These are phyloP conservation scores for sunflower (Helianthus annuus) DNA, from an alignment of 129 eudicot species.

Conservation along the genomic window DNA sequence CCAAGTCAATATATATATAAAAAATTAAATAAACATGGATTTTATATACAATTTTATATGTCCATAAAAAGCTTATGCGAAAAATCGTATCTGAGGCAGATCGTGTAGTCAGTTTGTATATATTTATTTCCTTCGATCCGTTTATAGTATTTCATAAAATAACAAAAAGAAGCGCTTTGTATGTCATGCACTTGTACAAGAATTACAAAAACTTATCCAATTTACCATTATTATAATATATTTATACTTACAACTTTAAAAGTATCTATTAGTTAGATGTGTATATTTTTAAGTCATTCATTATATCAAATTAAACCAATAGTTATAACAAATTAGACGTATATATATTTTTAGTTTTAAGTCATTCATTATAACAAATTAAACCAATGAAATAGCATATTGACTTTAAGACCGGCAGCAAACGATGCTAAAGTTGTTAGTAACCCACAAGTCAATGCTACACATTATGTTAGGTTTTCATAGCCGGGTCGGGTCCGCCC, in stretches of 20 bases:
- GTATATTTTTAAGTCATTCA: too few relatives aligned
- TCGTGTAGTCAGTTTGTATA: background rate
- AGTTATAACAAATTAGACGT: too few relatives aligned
- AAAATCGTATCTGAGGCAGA: conserved; percentile 9
- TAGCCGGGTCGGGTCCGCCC: too few relatives aligned
- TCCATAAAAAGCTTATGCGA: conserved; percentile 6
- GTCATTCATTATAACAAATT: too few relatives aligned
- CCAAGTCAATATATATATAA: conserved; percentile 1
- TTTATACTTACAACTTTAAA: background rate
- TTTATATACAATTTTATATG: conserved; percentile 1
- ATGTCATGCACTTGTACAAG: background rate
- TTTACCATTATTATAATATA: background rate
- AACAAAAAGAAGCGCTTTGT: background rate
- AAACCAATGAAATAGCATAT: too few relatives aligned
- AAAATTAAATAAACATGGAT: background rate
- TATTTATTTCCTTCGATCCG: background rate
- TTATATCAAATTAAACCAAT: too few relatives aligned
- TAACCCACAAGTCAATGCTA: too few relatives aligned
- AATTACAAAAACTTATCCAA: background rate
- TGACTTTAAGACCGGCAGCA: too few relatives aligned
- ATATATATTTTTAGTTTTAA: too few relatives aligned
- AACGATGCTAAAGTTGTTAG: too few relatives aligned
- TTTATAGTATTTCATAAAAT: background rate
- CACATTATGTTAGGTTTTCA: too few relatives aligned
- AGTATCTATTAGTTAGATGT: too few relatives aligned